Conservation (phyloP, 257 asterid genomes). For the Capsicum chinense region DNA sequence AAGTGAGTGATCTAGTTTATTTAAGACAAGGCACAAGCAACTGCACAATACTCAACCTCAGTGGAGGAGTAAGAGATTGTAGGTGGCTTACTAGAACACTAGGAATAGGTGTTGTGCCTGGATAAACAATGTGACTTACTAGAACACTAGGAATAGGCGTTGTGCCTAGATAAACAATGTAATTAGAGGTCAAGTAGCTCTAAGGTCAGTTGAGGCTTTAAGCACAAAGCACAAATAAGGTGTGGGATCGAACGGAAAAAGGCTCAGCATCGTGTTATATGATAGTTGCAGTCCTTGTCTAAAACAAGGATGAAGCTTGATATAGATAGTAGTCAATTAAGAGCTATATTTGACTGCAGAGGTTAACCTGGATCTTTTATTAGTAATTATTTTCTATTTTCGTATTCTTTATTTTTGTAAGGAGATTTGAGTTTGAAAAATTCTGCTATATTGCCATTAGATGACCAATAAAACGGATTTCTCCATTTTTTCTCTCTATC, state of each 20-base stretch:
- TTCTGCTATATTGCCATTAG: not conserved
- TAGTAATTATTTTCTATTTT: not conserved
- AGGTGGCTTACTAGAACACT: not conserved
- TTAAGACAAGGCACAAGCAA: not conserved
- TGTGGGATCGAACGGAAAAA: not conserved
- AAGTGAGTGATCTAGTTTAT: not conserved
- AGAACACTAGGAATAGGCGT: not conserved
- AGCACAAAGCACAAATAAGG: too few species aligned
- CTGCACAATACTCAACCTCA: not conserved
- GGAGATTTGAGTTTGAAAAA: not conserved
- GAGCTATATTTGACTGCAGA: not conserved
- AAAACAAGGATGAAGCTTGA: slow-evolving; percentile 13
- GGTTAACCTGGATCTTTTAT: not conserved
- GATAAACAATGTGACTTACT: not conserved
- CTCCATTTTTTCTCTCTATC: not conserved
- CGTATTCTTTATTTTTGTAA: not conserved
- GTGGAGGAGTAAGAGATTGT: not conserved
- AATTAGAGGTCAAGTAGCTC: not conserved
- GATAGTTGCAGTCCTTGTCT: not conserved
- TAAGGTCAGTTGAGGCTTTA: not conserved
- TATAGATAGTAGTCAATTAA: not conserved
- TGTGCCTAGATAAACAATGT: not conserved
- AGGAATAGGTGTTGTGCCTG: not conserved
- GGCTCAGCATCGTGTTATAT: not conserved
- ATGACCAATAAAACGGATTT: not conserved